Base-by-base conservation (phyloP, 495 filamentous ascomycete species). In the Neurospora tetraspora region DNA sequence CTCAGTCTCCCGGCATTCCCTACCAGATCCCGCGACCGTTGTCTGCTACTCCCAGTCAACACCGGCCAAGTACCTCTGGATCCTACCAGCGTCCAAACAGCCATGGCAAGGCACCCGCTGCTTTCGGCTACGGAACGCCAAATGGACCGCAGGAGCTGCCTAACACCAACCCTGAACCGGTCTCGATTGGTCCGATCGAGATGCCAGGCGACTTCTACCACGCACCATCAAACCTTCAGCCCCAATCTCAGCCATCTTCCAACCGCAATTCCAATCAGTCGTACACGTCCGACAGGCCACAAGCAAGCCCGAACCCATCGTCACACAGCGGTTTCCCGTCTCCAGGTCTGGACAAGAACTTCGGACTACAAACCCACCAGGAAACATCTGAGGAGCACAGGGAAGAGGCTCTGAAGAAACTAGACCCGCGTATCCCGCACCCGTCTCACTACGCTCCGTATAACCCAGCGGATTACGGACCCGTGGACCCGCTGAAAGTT, bases 141-240 rank as follows among this genome's bases (percentile, higher is more conserved):
- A 40, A 68, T 1, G 73, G 43, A 4, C 72, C 78, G 11, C 73
- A 76, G 38, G 80, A 81, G 68, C 75, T 81, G 38, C 70, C 77
- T 12, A 75, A 59, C 9, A 53, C 47, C 4, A 73, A 74, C 47
- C 39, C 70, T 23, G 69, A 71, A 12, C 45, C 71, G 4, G 43
- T 61, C 5, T 69, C 37, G 53, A 74, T 76, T n/a, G 76, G 77
- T 20, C 72, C 82, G 42, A 80, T 84, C 70, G 85, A 86, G 71
- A 80, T 86, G 69, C 83, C 85, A 0, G 85, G 85, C 16, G 84
- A 86, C 73, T 85, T 81, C 72, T 80, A 80, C 42, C 75, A 85
- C 23, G 39, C 74, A 8, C 73, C 80, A 59, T 72, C 75, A 14
- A 75, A 75, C 11, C 70, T 40, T 20, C 73, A 72, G 76, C 70